Percentiles rank a stretch among this genome's conserved stretches.
These are phyloP conservation scores for Petrea volubilis DNA, from an alignment of 257 asterid species.

Conservation along the genomic window DNA sequence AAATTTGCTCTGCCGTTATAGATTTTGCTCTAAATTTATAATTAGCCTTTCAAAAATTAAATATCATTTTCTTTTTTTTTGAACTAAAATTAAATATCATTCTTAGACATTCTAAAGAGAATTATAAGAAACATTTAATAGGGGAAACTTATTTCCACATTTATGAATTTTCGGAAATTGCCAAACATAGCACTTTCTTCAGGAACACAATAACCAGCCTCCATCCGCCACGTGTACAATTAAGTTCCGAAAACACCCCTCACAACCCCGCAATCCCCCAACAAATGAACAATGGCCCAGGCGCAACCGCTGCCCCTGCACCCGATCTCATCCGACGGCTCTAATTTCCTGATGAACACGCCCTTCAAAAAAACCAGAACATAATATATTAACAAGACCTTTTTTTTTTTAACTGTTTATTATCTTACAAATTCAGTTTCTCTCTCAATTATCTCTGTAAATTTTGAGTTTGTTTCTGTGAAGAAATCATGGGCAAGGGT, in stretches of 20 bases:
- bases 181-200: not conserved
- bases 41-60: too few species aligned
- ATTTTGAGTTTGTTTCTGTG: not conserved
- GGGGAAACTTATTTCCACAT: not conserved
- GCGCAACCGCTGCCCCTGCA: not conserved
- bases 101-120: too few species aligned
- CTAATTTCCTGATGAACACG: not conserved
- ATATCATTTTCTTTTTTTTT: too few species aligned
- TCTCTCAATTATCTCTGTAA: not conserved
- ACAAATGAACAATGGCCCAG: constrained; percentile 13
- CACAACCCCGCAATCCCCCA: not conserved
- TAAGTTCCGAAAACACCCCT: constrained; percentile 16
- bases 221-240: constrained; percentile 16
- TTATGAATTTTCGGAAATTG: not conserved
- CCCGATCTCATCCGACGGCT: constrained; percentile 28
- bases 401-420: too few species aligned
- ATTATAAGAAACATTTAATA: too few species aligned
- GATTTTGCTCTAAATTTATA: too few species aligned
- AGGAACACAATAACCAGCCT: constrained; percentile 16
- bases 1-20: too few species aligned
- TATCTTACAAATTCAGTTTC: not conserved
- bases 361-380: constrained; percentile 8
- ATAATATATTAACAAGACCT: too few species aligned
- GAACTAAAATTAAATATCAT: too few species aligned
- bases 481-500: constrained; percentile 46